phyloP scores from a whole-genome alignment of 2,329 filamentous ascomycete species.

The Parasarocladium wereldwijsianum region DNA sequence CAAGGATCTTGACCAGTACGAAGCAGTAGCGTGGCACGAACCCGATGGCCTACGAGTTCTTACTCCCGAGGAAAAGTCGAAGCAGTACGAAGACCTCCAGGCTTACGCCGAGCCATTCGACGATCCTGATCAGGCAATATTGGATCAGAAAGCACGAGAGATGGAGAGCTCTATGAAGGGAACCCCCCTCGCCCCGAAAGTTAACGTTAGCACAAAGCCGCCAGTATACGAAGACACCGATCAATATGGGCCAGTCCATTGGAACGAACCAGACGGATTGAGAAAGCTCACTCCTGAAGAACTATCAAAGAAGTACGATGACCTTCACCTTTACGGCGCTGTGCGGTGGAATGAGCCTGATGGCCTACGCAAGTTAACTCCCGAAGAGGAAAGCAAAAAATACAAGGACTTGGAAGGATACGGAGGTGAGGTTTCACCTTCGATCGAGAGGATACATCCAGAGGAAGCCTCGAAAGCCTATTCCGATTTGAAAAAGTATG shows the following conservation, averaged over 20 bases:
- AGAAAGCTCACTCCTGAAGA: conserved; percentile 18
- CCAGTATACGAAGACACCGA: conserved; percentile 26
- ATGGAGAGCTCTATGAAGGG: conserved; percentile 18
- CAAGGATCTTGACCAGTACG: conserved; percentile 25
- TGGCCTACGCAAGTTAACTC: conserved; percentile 11
- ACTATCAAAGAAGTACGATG: conserved; percentile 23
- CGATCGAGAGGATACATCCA: conserved; percentile 11
- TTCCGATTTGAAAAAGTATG: conserved; percentile 11
- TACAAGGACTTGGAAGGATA: conserved; percentile 23
- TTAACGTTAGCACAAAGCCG: conserved; percentile 15
- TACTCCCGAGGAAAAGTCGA: conserved; percentile 19
- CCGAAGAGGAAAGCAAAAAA: conserved; percentile 16
- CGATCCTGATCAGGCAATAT: conserved; percentile 15
- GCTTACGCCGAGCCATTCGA: conserved; percentile 20
- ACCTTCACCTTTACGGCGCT: conserved; percentile 19
- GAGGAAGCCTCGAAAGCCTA: conserved; percentile 20
- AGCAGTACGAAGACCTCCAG: conserved; percentile 20
- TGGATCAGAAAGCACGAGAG: conserved; percentile 14
- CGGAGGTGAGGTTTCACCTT: conserved; percentile 6
- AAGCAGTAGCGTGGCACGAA: conserved; percentile 17
- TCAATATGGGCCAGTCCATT: conserved; percentile 20
- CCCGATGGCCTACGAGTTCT: conserved; percentile 15
- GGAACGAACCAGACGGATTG: conserved; percentile 22
- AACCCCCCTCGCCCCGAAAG: conserved; percentile 20
- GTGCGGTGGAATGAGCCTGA: conserved; percentile 16